Evolutionary conservation across 1,139 yeast genomes (phyloP), one percentile per base, ranked within the genome.

Genomic region (Yamadazyma triangularis): DNA sequence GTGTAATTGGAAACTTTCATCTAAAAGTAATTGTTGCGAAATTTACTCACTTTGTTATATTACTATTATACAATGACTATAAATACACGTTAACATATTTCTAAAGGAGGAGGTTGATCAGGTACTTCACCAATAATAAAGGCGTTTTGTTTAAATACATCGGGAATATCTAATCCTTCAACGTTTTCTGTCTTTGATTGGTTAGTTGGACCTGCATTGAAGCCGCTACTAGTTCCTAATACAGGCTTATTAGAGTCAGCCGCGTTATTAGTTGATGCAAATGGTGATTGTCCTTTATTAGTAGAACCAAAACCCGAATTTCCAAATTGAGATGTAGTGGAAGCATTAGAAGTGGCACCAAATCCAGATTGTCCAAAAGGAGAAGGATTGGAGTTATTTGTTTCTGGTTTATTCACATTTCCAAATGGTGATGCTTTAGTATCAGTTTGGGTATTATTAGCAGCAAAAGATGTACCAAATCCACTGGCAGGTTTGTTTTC

Each of bases 91-190:
- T 28, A 35, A 22, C 37, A 33, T 9, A 30, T 34, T 6, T 26
- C 21, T 22, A 72, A 29, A 2, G 96, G 95, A 2, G 96, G 96
- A 2, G 88, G 77, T 1, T 75, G 47, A 39, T 85, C 96, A 0
- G 96, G 96, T 1, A 88, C 75, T 15, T 58, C 56, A 0, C 95
- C 95, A 15, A 86, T 53, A 11, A 56, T 53, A 47, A 87, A 88
- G 3, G 41, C 34, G 0, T 54, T 47, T 1, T 77, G 68, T 38
- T 64, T 57, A 50, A 85, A 88, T 13, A 73, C 73, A 5, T 55
- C 60, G 9, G 64, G 36, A 1, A 78, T 63, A 18, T 73, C 57
- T 8, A 79, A 50, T 8, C 66, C 70, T 1, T 56, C 9, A 18
- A 18, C 20, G 20, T 18, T 7, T 18, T 18, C 20, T 18, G 20